Evolutionary conservation across 2,329 filamentous ascomycete species (phyloP).

Genomic region (Colletotrichum neosansevieriae): DNA sequence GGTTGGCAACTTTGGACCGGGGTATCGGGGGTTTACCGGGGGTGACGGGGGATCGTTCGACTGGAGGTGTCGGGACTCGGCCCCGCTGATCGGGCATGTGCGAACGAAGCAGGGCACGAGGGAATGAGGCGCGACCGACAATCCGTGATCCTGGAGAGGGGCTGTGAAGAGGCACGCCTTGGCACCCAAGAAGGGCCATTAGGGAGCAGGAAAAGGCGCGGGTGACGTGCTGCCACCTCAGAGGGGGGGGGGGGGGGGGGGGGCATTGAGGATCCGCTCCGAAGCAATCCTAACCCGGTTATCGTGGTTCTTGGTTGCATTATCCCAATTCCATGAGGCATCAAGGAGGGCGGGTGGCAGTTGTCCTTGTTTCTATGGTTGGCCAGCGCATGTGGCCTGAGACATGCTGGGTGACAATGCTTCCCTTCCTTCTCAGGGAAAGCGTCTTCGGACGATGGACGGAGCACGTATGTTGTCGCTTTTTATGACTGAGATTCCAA

Average conservation of each 20-base stretch:
- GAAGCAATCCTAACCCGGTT: conserved; percentile 7
- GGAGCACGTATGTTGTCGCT: conserved; percentile 31
- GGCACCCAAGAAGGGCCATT: not conserved
- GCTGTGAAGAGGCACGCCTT: not conserved
- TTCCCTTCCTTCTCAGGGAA: conserved; percentile 28
- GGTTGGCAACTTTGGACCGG: not conserved
- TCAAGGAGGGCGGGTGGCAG: conserved; percentile 27
- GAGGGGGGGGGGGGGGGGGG: not conserved
- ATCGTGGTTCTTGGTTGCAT: conserved; percentile 19
- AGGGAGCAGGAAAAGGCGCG: not conserved
- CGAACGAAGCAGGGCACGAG: conserved; percentile 26
- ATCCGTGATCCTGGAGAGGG: conserved; percentile 21
- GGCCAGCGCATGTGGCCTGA: conserved; percentile 33
- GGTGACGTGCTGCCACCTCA: conserved; percentile 36
- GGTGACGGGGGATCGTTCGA: conserved; percentile 15
- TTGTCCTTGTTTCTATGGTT: conserved; percentile 24
- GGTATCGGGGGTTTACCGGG: conserved; percentile 25
- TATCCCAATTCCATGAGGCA: conserved; percentile 25
- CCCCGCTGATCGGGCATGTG: conserved; percentile 29
- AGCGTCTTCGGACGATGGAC: conserved; percentile 33
- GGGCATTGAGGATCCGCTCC: conserved; percentile 36
- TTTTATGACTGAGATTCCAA: conserved; percentile 34
- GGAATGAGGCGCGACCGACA: conserved; percentile 32
- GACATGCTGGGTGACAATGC: conserved; percentile 36
- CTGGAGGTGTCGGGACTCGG: conserved; percentile 34